These are phyloP conservation scores for Pseudoturritis turrita DNA, from an alignment of 345 rosid genomes.

Conservation along the genomic window DNA sequence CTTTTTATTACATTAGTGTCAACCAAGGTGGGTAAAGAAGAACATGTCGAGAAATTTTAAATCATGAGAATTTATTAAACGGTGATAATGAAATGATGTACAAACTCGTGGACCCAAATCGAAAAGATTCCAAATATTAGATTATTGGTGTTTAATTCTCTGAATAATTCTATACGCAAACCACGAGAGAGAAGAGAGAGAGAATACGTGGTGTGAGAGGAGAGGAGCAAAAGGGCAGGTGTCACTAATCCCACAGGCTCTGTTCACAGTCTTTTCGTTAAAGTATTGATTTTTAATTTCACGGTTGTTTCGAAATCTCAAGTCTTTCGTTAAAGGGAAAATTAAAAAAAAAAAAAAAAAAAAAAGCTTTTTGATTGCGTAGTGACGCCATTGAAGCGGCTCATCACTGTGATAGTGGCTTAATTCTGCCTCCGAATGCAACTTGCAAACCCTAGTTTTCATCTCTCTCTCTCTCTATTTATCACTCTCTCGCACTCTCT, in stretches of 20 bases:
- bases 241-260: conserved; percentile 33
- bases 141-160: not conserved
- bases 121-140: conserved; percentile 3
- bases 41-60: not conserved
- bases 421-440: conserved; percentile 30
- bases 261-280: conserved; percentile 6
- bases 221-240: conserved; percentile 43
- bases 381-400: conserved; percentile 43
- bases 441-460: conserved; percentile 37
- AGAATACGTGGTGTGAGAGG: conserved; percentile 41
- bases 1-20: not conserved
- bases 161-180: conserved; percentile 5
- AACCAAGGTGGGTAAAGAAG: not conserved
- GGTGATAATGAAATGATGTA: conserved; percentile 6
- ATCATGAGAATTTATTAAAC: not conserved
- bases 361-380: conserved; percentile 26
- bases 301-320: not conserved
- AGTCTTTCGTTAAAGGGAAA: conserved; percentile 19
- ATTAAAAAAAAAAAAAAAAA: not conserved
- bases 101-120: conserved; percentile 22
- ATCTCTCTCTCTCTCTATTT: not conserved
- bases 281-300: conserved; percentile 1
- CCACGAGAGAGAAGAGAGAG: conserved; percentile 15
- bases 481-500: conserved; percentile 14
- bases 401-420: conserved; percentile 32